Conservation (phyloP, 73 alveolate species). For the Stentor roeselii region DNA sequence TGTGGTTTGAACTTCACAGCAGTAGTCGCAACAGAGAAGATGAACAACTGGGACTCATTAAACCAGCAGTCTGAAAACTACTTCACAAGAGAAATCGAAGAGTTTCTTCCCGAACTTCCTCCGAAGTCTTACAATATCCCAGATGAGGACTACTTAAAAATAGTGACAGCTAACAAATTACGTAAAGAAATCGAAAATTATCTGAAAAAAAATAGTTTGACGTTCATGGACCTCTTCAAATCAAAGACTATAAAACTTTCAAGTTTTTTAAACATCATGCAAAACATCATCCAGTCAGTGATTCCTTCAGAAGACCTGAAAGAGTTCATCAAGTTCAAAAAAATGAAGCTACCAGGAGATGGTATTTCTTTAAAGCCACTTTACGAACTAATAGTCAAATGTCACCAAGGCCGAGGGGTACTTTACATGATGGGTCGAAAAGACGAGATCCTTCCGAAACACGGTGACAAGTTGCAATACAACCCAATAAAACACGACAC, state of each 20-base stretch:
- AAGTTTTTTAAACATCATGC: background rate
- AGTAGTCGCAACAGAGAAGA: background rate
- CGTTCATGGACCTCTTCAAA: background rate
- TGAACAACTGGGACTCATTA: too few relatives aligned
- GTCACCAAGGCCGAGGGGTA: background rate
- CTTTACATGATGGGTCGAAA: background rate
- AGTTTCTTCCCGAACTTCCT: too few relatives aligned
- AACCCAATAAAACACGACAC: background rate
- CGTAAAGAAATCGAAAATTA: background rate
- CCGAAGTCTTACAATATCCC: too few relatives aligned
- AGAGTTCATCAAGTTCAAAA: background rate
- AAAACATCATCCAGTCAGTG: background rate
- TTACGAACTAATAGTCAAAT: background rate
- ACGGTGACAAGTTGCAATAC: background rate
- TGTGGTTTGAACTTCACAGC: background rate
- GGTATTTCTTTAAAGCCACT: conserved; percentile 3
- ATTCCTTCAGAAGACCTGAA: background rate
- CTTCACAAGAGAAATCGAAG: too few relatives aligned
- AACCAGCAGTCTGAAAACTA: too few relatives aligned
- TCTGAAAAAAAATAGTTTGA: background rate
- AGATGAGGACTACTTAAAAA: background rate
- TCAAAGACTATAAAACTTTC: background rate
- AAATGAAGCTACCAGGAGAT: background rate
- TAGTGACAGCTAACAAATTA: background rate
- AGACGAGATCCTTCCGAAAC: background rate